Evolutionary conservation across 192 early-diverging fungal genomes (phyloP).

Genomic region (Coemansia sp.): DNA sequence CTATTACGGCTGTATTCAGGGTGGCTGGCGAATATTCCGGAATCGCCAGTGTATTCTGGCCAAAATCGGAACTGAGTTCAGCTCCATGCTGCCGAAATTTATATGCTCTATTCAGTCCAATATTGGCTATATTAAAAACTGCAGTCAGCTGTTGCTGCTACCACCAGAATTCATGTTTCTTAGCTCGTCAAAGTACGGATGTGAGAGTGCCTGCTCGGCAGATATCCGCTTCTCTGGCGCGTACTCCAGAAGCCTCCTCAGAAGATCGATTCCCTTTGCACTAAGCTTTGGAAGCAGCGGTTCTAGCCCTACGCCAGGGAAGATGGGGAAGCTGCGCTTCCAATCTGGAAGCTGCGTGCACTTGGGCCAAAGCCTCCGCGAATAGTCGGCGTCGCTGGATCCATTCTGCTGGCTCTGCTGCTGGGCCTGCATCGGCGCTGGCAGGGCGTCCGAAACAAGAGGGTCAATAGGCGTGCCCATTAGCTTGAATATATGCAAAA

Average conservation of each 20-base stretch:
- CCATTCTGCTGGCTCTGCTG: constrained; percentile 13
- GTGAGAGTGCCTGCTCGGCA: constrained; percentile 70
- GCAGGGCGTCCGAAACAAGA: constrained; percentile 13
- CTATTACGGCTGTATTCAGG: too few species aligned
- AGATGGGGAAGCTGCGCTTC: constrained; percentile 75
- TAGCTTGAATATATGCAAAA: constrained; percentile 89
- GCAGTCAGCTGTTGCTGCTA: constrained; percentile 1
- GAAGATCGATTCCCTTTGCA: constrained; percentile 79
- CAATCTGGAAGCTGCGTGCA: constrained; percentile 88
- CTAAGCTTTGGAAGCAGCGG: constrained; percentile 82
- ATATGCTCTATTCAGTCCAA: too few species aligned
- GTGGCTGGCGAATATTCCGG: too few species aligned
- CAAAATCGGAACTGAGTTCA: too few species aligned
- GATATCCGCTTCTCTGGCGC: constrained; percentile 78
- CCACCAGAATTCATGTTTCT: constrained; percentile 20
- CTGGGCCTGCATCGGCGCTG: constrained; percentile 1
- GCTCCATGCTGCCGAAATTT: too few species aligned
- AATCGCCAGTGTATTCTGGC: too few species aligned
- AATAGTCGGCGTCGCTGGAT: constrained; percentile 19
- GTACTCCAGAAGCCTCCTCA: constrained; percentile 72
- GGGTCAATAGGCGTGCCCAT: constrained; percentile 80
- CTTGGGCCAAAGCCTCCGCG: constrained; percentile 69
- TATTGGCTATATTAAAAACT: not conserved
- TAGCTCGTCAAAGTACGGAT: constrained; percentile 56
- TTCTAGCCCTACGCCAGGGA: constrained; percentile 69